These are phyloP conservation scores for Paracorniculantispora psalliotae DNA, from an alignment of 2,329 filamentous ascomycete species.

Conservation along the genomic window DNA sequence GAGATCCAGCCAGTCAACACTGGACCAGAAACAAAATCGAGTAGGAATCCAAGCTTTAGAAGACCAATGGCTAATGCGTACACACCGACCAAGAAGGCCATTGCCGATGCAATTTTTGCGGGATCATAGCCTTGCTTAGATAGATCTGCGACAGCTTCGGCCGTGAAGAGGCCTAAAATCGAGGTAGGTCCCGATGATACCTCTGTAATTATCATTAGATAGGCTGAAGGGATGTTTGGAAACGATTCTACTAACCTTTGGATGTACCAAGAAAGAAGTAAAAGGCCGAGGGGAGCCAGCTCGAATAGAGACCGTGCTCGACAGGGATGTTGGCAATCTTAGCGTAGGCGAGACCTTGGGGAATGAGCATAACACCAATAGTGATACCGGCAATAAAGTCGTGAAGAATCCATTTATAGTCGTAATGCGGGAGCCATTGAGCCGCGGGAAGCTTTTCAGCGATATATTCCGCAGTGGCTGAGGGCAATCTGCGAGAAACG, in stretches of 20 bases:
- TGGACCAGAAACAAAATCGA: constrained; percentile 62
- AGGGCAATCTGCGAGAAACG: constrained; percentile 36
- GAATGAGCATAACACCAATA: constrained; percentile 55
- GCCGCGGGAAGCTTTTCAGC: constrained; percentile 57
- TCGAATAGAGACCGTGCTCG: constrained; percentile 55
- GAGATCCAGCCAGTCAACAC: constrained; percentile 63
- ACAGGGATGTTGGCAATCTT: constrained; percentile 58
- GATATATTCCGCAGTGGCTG: constrained; percentile 50
- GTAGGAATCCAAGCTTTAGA: constrained; percentile 58
- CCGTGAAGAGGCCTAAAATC: constrained; percentile 58
- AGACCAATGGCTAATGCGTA: constrained; percentile 56
- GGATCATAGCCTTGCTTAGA: constrained; percentile 44
- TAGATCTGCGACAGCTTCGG: constrained; percentile 53
- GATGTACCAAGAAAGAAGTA: constrained; percentile 59
- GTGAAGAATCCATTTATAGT: constrained; percentile 55
- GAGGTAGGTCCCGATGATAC: constrained; percentile 61
- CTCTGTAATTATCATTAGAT: constrained; percentile 32
- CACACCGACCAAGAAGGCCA: constrained; percentile 59
- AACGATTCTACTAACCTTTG: constrained; percentile 40
- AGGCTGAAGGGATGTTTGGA: background rate
- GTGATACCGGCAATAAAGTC: constrained; percentile 59
- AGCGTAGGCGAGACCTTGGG: constrained; percentile 57
- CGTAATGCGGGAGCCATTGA: constrained; percentile 59
- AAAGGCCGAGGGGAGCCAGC: constrained; percentile 53
- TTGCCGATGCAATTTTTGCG: constrained; percentile 53